Evolutionary conservation across 306 rosid genomes (phyloP).

Genomic region (Morella rubra): DNA sequence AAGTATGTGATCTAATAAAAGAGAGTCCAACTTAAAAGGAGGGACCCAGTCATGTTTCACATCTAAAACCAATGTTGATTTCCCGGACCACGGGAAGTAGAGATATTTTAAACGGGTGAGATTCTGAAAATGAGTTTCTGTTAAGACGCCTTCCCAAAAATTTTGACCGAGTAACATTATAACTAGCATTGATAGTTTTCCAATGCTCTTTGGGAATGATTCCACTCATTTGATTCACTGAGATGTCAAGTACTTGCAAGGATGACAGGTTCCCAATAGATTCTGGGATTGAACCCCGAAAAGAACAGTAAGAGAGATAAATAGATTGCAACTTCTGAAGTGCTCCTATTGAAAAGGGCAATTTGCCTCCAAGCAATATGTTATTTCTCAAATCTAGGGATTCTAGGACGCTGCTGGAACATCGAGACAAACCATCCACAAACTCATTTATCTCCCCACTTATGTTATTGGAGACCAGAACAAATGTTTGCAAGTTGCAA

Average conservation of each 20-base stretch:
- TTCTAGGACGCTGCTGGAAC: no score
- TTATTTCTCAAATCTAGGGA: fast-evolving
- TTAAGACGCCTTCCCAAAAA: no score
- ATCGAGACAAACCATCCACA: no score
- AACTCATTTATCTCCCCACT: background rate
- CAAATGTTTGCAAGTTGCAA: background rate
- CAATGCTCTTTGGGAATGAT: background rate
- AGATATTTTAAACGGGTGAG: no score
- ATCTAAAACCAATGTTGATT: background rate
- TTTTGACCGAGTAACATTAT: fast-evolving
- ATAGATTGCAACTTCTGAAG: background rate
- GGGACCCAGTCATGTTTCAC: constrained; percentile 18
- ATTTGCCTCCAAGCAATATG: background rate
- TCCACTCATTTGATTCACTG: background rate
- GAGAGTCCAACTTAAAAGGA: constrained; percentile 6
- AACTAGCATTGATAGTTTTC: background rate
- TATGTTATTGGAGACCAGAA: background rate
- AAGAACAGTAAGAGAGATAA: background rate
- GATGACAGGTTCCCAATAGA: background rate
- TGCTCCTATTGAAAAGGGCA: background rate
- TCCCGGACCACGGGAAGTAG: background rate
- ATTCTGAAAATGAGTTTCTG: no score
- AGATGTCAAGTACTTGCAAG: background rate
- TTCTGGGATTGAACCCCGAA: background rate
- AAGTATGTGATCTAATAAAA: background rate